Percentiles rank a stretch among this genome's conserved stretches.
phyloP scores from a whole-genome alignment of 1,284 basidiomycete genomes.

The Ganoderma leucocontextum region DNA sequence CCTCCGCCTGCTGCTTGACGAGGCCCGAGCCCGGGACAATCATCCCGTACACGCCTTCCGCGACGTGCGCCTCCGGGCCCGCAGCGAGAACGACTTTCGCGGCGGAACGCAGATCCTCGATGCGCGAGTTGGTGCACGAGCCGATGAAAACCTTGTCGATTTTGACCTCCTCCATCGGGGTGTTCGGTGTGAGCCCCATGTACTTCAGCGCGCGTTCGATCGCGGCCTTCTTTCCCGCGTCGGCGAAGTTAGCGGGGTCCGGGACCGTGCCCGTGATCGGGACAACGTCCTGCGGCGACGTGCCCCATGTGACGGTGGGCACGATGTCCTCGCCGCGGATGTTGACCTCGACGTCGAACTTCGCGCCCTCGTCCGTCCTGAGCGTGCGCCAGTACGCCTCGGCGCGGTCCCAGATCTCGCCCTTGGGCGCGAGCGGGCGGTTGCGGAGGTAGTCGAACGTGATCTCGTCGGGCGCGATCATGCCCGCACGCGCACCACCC shows the following conservation, averaged over 20 bases:
- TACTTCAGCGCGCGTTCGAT: constrained; percentile 88
- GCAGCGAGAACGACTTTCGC: constrained; percentile 83
- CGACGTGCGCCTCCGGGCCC: constrained; percentile 82
- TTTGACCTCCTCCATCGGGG: constrained; percentile 84
- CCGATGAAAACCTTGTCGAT: constrained; percentile 97
- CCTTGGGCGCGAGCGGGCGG: constrained; percentile 88
- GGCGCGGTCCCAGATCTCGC: constrained; percentile 90
- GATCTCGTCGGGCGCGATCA: constrained; percentile 94
- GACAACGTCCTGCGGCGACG: constrained; percentile 92
- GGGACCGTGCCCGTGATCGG: constrained; percentile 90
- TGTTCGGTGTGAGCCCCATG: constrained; percentile 90
- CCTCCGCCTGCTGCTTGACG: constrained; percentile 95
- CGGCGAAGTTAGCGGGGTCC: constrained; percentile 76
- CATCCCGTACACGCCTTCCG: constrained; percentile 88
- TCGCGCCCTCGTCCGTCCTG: constrained; percentile 87
- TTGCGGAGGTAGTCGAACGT: constrained; percentile 91
- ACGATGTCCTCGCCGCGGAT: constrained; percentile 91
- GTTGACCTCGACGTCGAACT: constrained; percentile 90
- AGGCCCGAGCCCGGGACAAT: constrained; percentile 95
- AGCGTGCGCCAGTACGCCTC: constrained; percentile 91
- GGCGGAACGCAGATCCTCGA: constrained; percentile 94
- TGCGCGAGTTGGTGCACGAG: constrained; percentile 96
- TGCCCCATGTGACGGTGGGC: constrained; percentile 97
- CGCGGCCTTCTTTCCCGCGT: constrained; percentile 73
- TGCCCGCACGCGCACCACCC: constrained; percentile 93